A percentile compares a stretch with the other conserved stretches of the same genome.
These are phyloP conservation scores for Plenodomus biglobosus DNA, from an alignment of 2,329 filamentous ascomycete species.

Conservation along the genomic window DNA sequence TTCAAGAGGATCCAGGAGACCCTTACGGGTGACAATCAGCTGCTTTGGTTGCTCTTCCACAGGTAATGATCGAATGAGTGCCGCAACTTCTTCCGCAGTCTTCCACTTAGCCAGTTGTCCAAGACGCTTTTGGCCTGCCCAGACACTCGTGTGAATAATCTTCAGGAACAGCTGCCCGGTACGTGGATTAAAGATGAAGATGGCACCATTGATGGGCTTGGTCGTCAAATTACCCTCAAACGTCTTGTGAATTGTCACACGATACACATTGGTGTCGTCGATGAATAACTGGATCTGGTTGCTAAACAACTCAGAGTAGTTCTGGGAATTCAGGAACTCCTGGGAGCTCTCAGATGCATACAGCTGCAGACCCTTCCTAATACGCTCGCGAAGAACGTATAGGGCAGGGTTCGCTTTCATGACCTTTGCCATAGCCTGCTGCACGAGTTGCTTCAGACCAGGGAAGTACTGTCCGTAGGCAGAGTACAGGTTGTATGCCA, in stretches of 20 bases:
- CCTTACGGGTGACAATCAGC: constrained; percentile 96
- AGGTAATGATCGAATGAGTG: constrained; percentile 89
- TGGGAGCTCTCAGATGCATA: constrained; percentile 99
- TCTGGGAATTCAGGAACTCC: constrained; percentile 98
- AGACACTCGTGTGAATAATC: constrained; percentile 99
- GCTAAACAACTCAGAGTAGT: constrained; percentile 98
- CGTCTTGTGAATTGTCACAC: constrained; percentile 99
- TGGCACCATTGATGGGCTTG: constrained; percentile 98
- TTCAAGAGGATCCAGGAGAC: constrained; percentile 92
- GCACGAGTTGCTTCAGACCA: constrained; percentile 88
- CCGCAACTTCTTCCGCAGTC: constrained; percentile 98
- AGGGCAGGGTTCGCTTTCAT: constrained; percentile 99
- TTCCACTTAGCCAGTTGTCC: constrained; percentile 99
- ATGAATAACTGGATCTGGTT: constrained; percentile 99
- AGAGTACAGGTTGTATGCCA: constrained; percentile 97
- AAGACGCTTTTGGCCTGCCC: constrained; percentile 98
- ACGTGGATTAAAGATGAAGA: constrained; percentile 99
- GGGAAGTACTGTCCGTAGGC: constrained; percentile 99
- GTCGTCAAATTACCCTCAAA: constrained; percentile 99
- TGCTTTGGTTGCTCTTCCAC: constrained; percentile 99
- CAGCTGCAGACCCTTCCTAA: constrained; percentile 94
- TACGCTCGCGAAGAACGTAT: constrained; percentile 95
- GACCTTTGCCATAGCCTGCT: constrained; percentile 99
- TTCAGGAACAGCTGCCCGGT: constrained; percentile 98
- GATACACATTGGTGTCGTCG: constrained; percentile 98